Base-by-base conservation (phyloP, 805 yeast species). In the Yamadazyma laniorum region DNA sequence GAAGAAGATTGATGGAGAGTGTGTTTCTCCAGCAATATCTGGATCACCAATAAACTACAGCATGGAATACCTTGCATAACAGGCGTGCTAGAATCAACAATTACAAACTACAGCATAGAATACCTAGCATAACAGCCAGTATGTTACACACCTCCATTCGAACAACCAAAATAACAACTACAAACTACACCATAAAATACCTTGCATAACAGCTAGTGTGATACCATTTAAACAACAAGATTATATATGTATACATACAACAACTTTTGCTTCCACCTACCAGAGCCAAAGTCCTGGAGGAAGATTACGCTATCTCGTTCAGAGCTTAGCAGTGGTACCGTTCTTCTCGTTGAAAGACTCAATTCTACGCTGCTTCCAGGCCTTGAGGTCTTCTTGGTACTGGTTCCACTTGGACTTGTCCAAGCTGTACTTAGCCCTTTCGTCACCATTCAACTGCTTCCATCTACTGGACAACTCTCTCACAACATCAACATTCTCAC, bases 341-440 rank as follows among this genome's bases (percentile, higher is more conserved):
- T 42, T 19, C 25, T 32, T 27, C 16, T 43, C 37, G 31, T 43
- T 46, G 30, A 18, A 46, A 21, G 40, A 13, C 21, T 42, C 32
- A 27, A 46, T 13, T 49, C 72, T 58, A 17, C 52, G 41, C 9
- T 48, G 46, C 26, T 49, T 53, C 74, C 74, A 67, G 2, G 40
- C 42, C n/a, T 52, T 47, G 34, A 55, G 50, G 15, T 47, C 52
- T 31, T 41, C 36, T 18, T 47, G 40, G 46, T 55, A 60, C 4
- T 44, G 43, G 2, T 48, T 51, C 43, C 47, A 44, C 8, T 40
- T 58, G 18, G 35, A 42, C n/a, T 48, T 44, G 9, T 55, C 23
- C 9, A 50, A 44, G 6, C 43, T 43, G 44, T 58, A 65, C 5
- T 43, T 29, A 6, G 34, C 39, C 52, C 64, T 65, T 45, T 65